phyloP scores from a whole-genome alignment of 768 basidiomycete species.

The Imleria badia region DNA sequence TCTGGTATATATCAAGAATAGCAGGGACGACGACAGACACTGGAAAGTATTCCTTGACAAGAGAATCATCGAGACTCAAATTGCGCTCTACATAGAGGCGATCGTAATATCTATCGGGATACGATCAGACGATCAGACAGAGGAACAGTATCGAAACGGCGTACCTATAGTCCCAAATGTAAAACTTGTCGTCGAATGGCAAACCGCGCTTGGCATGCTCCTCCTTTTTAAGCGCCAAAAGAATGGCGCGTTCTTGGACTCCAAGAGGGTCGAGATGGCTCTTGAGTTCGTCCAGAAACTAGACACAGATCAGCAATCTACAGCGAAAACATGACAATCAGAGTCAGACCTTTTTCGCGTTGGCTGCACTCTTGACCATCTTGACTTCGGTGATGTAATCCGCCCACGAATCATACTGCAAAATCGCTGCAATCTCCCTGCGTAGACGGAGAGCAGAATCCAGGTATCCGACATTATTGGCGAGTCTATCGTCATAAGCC shows the following conservation, averaged over 20 bases:
- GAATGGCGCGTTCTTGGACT: conserved; percentile 58
- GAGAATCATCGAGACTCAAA: conserved; percentile 69
- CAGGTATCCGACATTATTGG: conserved; percentile 69
- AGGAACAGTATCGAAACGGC: neutral
- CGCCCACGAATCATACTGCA: conserved; percentile 80
- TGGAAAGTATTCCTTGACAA: conserved; percentile 89
- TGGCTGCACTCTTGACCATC: conserved; percentile 75
- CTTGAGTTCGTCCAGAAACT: conserved; percentile 82
- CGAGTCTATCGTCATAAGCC: conserved; percentile 66
- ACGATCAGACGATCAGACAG: neutral
- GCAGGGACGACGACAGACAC: conserved; percentile 80
- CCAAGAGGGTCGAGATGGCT: conserved; percentile 72
- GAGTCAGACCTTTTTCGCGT: conserved; percentile 52
- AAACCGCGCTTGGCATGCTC: conserved; percentile 61
- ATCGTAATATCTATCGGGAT: conserved; percentile 29
- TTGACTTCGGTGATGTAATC: conserved; percentile 83
- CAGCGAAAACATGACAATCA: neutral
- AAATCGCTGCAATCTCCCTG: conserved; percentile 61
- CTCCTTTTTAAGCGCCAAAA: conserved; percentile 73
- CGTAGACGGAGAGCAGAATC: conserved; percentile 68
- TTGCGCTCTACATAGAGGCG: conserved; percentile 57
- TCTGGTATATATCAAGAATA: conserved; percentile 82
- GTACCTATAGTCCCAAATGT: conserved; percentile 84
- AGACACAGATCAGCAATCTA: neutral
- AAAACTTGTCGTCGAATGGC: conserved; percentile 70